phyloP scores from a whole-genome alignment of 2,329 filamentous ascomycete species.

The Paraconiothyrium sp. region DNA sequence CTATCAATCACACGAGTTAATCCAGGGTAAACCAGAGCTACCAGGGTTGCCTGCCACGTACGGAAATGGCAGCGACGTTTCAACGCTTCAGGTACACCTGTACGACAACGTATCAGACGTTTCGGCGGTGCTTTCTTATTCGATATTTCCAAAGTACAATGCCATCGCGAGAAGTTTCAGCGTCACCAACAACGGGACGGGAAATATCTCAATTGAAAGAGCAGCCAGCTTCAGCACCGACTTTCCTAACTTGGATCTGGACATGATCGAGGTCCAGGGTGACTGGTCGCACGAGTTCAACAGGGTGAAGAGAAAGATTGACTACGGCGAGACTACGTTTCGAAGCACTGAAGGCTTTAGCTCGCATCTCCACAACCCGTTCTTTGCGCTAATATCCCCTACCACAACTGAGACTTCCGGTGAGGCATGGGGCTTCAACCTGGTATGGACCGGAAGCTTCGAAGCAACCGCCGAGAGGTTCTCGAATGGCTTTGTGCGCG shows the following conservation, averaged over 20 bases:
- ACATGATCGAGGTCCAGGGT: slow-evolving; percentile 69
- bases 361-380: slow-evolving; percentile 72
- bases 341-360: slow-evolving; percentile 70
- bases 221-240: slow-evolving; percentile 71
- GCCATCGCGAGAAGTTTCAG: slow-evolving; percentile 69
- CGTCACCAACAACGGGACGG: slow-evolving; percentile 67
- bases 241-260: slow-evolving; percentile 67
- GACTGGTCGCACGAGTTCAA: slow-evolving; percentile 71
- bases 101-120: slow-evolving; percentile 68
- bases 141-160: slow-evolving; percentile 69
- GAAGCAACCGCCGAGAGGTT: slow-evolving; percentile 69
- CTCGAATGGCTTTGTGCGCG: slow-evolving; percentile 69
- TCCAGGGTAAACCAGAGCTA: slow-evolving; percentile 65
- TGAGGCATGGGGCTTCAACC: slow-evolving; percentile 71
- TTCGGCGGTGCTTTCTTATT: slow-evolving; percentile 68
- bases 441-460: slow-evolving; percentile 72
- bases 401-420: slow-evolving; percentile 68
- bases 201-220: slow-evolving; percentile 63
- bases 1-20: slow-evolving; percentile 66
- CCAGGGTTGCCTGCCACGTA: slow-evolving; percentile 68
- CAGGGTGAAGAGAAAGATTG: slow-evolving; percentile 63
- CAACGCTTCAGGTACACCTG: slow-evolving; percentile 66
- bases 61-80: slow-evolving; percentile 64
- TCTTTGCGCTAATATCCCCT: slow-evolving; percentile 66
- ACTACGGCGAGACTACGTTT: slow-evolving; percentile 65